These are phyloP conservation scores for Neurospora sp. DNA, from an alignment of 495 filamentous ascomycete species.

Conservation along the genomic window DNA sequence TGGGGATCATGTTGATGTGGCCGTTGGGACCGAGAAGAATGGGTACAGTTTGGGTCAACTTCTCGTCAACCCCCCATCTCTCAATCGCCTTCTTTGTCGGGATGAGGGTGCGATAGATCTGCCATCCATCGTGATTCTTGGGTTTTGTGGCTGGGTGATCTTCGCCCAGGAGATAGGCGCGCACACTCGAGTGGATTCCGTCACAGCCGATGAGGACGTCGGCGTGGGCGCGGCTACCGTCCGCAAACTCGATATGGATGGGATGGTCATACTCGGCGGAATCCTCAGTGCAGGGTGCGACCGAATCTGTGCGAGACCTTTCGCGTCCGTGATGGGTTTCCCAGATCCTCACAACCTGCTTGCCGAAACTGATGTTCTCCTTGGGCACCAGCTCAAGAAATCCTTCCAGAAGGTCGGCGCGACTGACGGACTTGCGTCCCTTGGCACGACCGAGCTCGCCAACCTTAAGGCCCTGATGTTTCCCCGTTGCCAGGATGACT, in stretches of 20 bases:
- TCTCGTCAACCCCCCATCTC: constrained; percentile 21
- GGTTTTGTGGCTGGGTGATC: constrained; percentile 29
- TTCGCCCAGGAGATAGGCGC: constrained; percentile 28
- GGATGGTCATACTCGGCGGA: constrained; percentile 3
- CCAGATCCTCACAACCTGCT: constrained; percentile 15
- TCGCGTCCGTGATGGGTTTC: neutral
- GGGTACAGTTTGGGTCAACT: constrained; percentile 21
- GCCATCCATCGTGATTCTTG: constrained; percentile 32
- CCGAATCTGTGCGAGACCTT: neutral
- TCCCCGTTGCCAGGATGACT: constrained; percentile 25
- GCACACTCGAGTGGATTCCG: constrained; percentile 34
- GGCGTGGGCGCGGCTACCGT: constrained; percentile 18
- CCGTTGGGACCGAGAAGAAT: constrained; percentile 27
- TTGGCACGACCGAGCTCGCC: constrained; percentile 31
- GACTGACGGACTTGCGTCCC: constrained; percentile 27
- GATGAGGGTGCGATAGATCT: constrained; percentile 35
- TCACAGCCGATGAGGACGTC: constrained; percentile 37
- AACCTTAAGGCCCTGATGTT: constrained; percentile 18
- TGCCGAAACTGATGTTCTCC: constrained; percentile 19
- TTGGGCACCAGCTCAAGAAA: constrained; percentile 21
- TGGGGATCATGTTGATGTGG: constrained; percentile 29
- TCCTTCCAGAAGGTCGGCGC: constrained; percentile 25
- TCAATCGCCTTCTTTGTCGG: constrained; percentile 19
- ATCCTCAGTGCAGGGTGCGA: neutral
- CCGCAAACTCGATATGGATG: constrained; percentile 24